Percentiles rank a stretch among this genome's conserved stretches.
Conservation (phyloP, 2,329 filamentous ascomycete species). For the Aspergillus nomiae region DNA sequence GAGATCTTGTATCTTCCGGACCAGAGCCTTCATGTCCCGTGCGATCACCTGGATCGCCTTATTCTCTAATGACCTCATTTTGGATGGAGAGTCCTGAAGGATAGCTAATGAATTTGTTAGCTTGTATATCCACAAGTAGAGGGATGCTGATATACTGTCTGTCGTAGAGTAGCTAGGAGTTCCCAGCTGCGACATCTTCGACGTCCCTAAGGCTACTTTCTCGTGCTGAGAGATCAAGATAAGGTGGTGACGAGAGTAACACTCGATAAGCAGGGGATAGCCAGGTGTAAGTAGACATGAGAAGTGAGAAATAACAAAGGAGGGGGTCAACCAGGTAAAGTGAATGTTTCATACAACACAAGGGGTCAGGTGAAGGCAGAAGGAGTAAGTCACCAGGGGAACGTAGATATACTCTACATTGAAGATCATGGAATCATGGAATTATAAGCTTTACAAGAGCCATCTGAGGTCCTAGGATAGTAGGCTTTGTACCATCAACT, state of each 20-base stretch:
- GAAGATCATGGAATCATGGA: too few relatives aligned
- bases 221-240: neutral
- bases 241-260: neutral
- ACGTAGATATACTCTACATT: too few relatives aligned
- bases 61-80: neutral
- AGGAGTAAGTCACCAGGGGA: too few relatives aligned
- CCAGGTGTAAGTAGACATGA: neutral
- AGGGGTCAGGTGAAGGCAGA: neutral
- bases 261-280: neutral
- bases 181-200: neutral
- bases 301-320: neutral
- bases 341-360: neutral
- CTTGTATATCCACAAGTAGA: too few relatives aligned
- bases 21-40: conserved; percentile 38
- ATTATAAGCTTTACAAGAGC: neutral
- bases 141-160: neutral
- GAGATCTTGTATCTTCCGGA: conserved; percentile 57
- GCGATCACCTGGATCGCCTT: conserved; percentile 32
- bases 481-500: neutral
- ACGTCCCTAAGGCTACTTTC: neutral
- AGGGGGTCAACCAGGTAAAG: too few relatives aligned
- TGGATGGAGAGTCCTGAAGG: neutral
- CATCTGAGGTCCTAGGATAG: too few relatives aligned
- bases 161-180: neutral
- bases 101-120: neutral